Conservation (phyloP, 2,329 filamentous ascomycete species). For the Fonsecaea monophora region DNA sequence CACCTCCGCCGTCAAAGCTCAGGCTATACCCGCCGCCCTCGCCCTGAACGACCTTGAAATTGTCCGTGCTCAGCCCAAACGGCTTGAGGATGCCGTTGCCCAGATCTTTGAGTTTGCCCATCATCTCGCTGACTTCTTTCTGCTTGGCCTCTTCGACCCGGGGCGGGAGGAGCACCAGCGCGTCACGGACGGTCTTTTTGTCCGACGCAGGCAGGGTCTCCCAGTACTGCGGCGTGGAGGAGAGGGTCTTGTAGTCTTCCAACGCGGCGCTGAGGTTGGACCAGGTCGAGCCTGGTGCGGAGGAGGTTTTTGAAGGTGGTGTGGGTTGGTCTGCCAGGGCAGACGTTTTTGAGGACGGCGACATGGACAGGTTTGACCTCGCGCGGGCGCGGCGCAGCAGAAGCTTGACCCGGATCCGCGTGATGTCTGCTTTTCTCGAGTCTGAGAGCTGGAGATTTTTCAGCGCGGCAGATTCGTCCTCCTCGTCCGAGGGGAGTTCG, state of each 20-base stretch:
- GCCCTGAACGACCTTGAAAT: constrained; percentile 93
- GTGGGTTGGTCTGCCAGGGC: not conserved
- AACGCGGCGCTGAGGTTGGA: constrained; percentile 77
- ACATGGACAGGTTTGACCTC: constrained; percentile 66
- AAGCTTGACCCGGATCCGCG: constrained; percentile 80
- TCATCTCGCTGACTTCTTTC: constrained; percentile 92
- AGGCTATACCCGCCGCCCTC: constrained; percentile 91
- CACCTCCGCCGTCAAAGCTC: constrained; percentile 67
- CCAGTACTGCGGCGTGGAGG: constrained; percentile 40
- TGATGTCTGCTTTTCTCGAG: constrained; percentile 67
- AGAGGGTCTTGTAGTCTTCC: constrained; percentile 73
- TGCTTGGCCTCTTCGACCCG: constrained; percentile 80
- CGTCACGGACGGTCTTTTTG: constrained; percentile 68
- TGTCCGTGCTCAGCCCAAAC: constrained; percentile 91
- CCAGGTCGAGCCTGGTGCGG: constrained; percentile 65
- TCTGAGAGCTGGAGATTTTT: constrained; percentile 53
- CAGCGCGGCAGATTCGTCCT: constrained; percentile 50
- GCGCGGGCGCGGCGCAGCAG: constrained; percentile 80
- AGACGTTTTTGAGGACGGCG: not conserved
- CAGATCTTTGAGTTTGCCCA: constrained; percentile 90
- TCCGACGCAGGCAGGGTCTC: constrained; percentile 71
- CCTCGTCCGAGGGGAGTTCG: constrained; percentile 56
- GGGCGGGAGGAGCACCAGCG: constrained; percentile 70
- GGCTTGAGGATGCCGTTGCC: constrained; percentile 92
- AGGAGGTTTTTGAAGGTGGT: constrained; percentile 2